Conservation (phyloP, 768 basidiomycete genomes). For the Boletus vermiculosoides region DNA sequence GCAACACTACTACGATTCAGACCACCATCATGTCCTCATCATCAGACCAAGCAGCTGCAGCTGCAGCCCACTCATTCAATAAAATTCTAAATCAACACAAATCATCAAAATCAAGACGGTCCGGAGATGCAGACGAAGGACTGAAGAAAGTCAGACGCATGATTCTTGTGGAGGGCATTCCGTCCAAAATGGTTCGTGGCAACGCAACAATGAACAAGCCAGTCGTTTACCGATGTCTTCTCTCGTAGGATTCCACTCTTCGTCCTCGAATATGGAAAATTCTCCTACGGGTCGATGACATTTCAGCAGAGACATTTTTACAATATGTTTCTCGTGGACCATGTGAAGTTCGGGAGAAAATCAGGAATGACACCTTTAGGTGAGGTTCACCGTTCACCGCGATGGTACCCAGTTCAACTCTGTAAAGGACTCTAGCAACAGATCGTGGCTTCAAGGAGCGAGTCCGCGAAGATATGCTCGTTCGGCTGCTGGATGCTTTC, state of each 20-base stretch:
- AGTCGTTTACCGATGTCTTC: constrained; percentile 3
- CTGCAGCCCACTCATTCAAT: constrained; percentile 72
- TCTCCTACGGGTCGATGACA: constrained; percentile 74
- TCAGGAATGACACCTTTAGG: constrained; percentile 97
- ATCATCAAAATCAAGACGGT: constrained; percentile 60
- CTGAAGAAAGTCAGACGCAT: constrained; percentile 83
- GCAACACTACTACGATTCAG: neutral
- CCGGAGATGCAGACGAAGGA: constrained; percentile 72
- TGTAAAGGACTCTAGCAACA: constrained; percentile 77
- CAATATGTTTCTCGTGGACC: constrained; percentile 81
- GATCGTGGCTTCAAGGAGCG: constrained; percentile 97
- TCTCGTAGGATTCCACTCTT: constrained; percentile 70
- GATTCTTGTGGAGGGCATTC: constrained; percentile 90
- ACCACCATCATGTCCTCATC: constrained; percentile 25
- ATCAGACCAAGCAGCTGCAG: constrained; percentile 26
- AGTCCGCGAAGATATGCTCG: constrained; percentile 95
- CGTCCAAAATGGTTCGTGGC: constrained; percentile 65
- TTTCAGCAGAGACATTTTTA: constrained; percentile 74
- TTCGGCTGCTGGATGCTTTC: constrained; percentile 95
- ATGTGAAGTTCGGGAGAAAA: constrained; percentile 87
- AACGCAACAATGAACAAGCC: neutral
- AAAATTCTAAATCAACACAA: constrained; percentile 76
- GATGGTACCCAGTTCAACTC: neutral
- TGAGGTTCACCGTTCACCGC: constrained; percentile 28
- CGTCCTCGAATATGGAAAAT: constrained; percentile 95